phyloP scores from a whole-genome alignment of 2,329 filamentous ascomycete species.

The Colletotrichum incanum region DNA sequence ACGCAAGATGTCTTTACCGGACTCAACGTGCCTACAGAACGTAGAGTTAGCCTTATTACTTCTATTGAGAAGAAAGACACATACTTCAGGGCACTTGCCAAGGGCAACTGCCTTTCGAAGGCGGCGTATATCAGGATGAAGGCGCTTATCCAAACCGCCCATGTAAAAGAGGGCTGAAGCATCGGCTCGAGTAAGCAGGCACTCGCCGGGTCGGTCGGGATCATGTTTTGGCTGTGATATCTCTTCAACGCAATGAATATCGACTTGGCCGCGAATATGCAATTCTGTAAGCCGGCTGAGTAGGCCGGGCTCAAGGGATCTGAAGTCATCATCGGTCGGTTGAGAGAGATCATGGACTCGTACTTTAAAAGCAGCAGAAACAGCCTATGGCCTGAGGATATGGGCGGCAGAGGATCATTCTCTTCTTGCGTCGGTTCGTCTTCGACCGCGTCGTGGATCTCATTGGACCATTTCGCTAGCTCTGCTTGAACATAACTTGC shows the following conservation, averaged over 20 bases:
- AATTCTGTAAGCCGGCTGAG: slow-evolving; percentile 65
- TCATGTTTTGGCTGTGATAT: slow-evolving; percentile 44
- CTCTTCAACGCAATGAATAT: slow-evolving; percentile 60
- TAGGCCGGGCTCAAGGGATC: slow-evolving; percentile 61
- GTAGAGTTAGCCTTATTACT: background rate
- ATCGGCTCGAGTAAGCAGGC: slow-evolving; percentile 50
- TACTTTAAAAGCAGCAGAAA: slow-evolving; percentile 63
- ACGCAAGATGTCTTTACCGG: slow-evolving; percentile 48
- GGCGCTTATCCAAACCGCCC: slow-evolving; percentile 68
- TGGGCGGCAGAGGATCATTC: slow-evolving; percentile 39
- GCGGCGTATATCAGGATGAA: slow-evolving; percentile 67
- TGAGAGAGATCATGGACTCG: slow-evolving; percentile 66
- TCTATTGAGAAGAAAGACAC: background rate
- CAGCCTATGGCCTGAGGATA: slow-evolving; percentile 53
- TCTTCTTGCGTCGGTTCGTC: slow-evolving; percentile 48
- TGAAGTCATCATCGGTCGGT: slow-evolving; percentile 64
- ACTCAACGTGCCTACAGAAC: slow-evolving; percentile 48
- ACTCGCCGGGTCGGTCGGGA: slow-evolving; percentile 17
- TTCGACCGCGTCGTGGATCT: slow-evolving; percentile 65
- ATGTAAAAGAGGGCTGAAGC: slow-evolving; percentile 67
- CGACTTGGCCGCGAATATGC: slow-evolving; percentile 65
- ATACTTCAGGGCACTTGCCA: slow-evolving; percentile 57
- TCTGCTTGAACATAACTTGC: slow-evolving; percentile 64
- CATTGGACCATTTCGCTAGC: slow-evolving; percentile 67
- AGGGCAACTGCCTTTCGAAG: slow-evolving; percentile 60